Percentiles rank a stretch among this genome's conserved stretches.
These are phyloP conservation scores for Closterium sp. DNA, from an alignment of 139 green algal species.

Conservation along the genomic window DNA sequence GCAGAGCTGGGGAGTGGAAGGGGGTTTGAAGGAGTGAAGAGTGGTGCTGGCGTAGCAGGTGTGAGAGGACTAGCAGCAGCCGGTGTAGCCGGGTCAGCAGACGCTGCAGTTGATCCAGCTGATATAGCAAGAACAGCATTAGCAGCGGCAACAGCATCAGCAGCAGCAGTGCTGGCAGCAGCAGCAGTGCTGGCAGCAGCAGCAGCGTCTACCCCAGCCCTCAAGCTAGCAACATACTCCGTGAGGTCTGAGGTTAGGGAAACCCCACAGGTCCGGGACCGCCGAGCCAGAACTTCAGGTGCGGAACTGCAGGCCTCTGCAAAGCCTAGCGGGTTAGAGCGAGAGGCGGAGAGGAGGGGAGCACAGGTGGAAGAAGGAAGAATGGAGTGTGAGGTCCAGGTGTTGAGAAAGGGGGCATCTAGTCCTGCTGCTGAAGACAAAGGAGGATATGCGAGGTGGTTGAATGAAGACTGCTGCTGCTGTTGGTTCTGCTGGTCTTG, in stretches of 20 bases:
- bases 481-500: background rate
- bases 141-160: too few species aligned
- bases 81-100: too few species aligned
- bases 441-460: background rate
- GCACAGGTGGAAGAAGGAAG: background rate
- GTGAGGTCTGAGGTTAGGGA: background rate
- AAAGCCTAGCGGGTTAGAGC: background rate
- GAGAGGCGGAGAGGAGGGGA: background rate
- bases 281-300: background rate
- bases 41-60: too few species aligned
- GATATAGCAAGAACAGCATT: background rate
- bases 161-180: background rate
- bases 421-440: background rate
- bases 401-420: background rate
- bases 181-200: background rate
- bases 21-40: background rate
- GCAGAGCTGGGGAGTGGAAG: background rate
- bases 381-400: background rate
- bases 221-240: background rate
- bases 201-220: background rate
- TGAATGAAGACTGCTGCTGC: background rate
- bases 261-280: background rate
- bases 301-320: background rate
- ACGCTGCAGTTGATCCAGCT: too few species aligned
- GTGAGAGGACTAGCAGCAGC: too few species aligned